A percentile compares a stretch with the other conserved stretches of the same genome.
Conservation (phyloP, 2,329 filamentous ascomycete genomes). For the Mycogone perniciosa region DNA sequence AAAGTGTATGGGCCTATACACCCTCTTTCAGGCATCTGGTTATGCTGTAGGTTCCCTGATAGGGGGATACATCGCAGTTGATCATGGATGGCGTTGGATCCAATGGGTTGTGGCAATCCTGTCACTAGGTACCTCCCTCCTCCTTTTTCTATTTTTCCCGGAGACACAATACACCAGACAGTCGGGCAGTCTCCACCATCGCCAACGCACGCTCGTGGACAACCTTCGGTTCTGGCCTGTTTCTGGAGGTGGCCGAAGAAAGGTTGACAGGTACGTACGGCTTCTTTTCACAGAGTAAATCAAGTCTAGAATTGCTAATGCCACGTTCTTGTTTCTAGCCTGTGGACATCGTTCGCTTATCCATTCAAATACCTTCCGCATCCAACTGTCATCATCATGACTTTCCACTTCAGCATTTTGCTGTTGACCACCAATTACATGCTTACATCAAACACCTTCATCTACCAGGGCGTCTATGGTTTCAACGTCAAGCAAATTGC, state of each 20-base stretch:
- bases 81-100: slow-evolving; percentile 4
- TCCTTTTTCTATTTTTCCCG: slow-evolving; percentile 3
- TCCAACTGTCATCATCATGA: slow-evolving; percentile 4
- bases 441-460: slow-evolving; percentile 4
- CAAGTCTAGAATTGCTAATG: neutral
- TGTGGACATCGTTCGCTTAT: neutral
- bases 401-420: neutral
- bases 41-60: slow-evolving; percentile 1
- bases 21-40: neutral
- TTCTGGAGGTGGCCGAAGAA: slow-evolving; percentile 2
- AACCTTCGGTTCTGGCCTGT: slow-evolving; percentile 3
- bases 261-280: neutral
- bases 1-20: slow-evolving; percentile 2
- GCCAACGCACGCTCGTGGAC: neutral
- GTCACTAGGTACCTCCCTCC: neutral
- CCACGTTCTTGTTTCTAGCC: neutral
- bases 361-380: slow-evolving; percentile 2
- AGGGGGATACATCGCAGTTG: neutral
- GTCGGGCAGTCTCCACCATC: neutral
- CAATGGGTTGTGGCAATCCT: slow-evolving; percentile 1
- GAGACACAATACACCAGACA: slow-evolving; percentile 6
- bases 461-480: slow-evolving; percentile 1
- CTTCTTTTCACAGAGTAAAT: accelerated
- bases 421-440: slow-evolving; percentile 4
- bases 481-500: slow-evolving; percentile 4